phyloP scores from a whole-genome alignment of 2,329 filamentous ascomycete genomes.

The Penicillium polonicum region DNA sequence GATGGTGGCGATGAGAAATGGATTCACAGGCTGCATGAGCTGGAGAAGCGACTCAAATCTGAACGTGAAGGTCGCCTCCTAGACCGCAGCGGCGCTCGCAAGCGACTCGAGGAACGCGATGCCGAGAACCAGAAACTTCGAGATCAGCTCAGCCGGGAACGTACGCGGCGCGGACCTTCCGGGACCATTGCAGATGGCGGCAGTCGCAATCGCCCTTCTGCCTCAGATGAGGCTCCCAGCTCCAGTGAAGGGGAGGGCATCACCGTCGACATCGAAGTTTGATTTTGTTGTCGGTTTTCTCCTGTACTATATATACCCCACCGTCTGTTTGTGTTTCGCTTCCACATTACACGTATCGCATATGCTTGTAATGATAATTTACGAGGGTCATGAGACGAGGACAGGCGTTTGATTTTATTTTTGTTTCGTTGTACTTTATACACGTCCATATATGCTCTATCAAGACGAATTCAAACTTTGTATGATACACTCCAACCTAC shows the following conservation, averaged over 20 bases:
- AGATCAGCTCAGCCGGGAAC: constrained; percentile 61
- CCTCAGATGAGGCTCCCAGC: constrained; percentile 33
- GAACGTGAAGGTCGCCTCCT: constrained; percentile 83
- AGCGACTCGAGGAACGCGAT: constrained; percentile 74
- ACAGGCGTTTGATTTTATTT: constrained; percentile 15
- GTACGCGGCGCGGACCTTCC: constrained; percentile 39
- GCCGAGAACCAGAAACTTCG: constrained; percentile 70
- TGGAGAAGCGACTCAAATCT: constrained; percentile 84
- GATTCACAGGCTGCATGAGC: constrained; percentile 79
- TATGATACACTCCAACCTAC: constrained; percentile 21
- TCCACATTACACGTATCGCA: constrained; percentile 5
- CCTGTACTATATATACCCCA: constrained; percentile 18
- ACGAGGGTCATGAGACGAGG: constrained; percentile 19
- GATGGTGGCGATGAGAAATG: constrained; percentile 66
- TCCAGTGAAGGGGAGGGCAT: constrained; percentile 42
- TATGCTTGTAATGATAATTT: constrained; percentile 18
- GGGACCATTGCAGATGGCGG: constrained; percentile 24
- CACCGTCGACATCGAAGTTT: constrained; percentile 41
- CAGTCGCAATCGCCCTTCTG: constrained; percentile 16
- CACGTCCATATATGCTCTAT: constrained; percentile 16
- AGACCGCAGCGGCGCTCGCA: constrained; percentile 78
- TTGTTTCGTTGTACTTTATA: constrained; percentile 19
- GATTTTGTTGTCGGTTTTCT: constrained; percentile 5
- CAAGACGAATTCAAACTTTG: background rate
- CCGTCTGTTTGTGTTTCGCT: constrained; percentile 9